Conservation (phyloP, 169 alveolate genomes). For the Perkinsus marinus region DNA sequence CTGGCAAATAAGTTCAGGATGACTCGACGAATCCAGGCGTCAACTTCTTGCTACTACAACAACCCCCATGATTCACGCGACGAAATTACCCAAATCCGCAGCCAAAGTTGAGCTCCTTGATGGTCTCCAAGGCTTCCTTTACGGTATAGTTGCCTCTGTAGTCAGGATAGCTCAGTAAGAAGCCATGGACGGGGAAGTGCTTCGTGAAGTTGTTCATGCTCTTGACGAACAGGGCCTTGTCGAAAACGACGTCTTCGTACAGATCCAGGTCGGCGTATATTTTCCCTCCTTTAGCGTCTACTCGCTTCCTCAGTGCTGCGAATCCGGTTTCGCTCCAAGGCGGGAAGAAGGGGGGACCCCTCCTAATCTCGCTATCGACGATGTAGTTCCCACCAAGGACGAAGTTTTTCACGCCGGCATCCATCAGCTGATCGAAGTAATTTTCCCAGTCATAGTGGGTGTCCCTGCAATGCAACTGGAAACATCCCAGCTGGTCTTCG, state of each 20-base stretch:
- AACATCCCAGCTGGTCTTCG: too few species aligned
- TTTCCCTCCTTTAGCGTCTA: background rate
- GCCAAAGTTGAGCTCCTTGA: background rate
- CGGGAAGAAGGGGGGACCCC: background rate
- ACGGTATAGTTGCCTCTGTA: background rate
- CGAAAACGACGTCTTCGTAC: background rate
- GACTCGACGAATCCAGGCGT: too few species aligned
- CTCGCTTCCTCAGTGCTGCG: background rate
- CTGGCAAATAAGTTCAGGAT: too few species aligned
- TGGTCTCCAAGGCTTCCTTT: background rate
- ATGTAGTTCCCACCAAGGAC: background rate
- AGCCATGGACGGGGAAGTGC: background rate
- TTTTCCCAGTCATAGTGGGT: background rate
- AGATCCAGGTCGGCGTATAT: background rate
- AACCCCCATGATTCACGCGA: too few species aligned
- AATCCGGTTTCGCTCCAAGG: background rate
- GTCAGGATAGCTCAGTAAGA: background rate
- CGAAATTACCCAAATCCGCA: too few species aligned
- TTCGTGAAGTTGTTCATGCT: background rate
- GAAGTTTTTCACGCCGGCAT: background rate
- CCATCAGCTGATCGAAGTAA: background rate
- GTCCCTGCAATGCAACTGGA: too few species aligned
- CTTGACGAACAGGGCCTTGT: background rate
- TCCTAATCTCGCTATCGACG: background rate
- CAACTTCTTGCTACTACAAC: too few species aligned